These are phyloP conservation scores for Vitellaria paradoxa DNA, from an alignment of 179 eudicot species.

Conservation along the genomic window DNA sequence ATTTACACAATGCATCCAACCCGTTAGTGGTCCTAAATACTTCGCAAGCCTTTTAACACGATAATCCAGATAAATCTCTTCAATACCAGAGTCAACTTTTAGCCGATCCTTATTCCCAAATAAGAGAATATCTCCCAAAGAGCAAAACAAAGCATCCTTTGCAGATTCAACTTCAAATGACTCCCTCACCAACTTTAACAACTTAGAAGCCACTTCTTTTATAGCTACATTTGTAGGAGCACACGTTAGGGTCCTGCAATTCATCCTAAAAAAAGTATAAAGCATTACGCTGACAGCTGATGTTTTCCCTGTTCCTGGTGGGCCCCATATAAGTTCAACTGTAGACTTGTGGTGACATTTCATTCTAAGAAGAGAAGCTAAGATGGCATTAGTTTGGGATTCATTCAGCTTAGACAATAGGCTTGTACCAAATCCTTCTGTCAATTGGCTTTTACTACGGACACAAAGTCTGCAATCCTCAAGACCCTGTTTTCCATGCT, in stretches of 20 bases:
- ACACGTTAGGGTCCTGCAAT: slow-evolving; percentile 34
- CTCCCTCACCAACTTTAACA: slow-evolving; percentile 22
- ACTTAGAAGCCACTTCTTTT: slow-evolving; percentile 36
- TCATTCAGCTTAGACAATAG: slow-evolving; percentile 34
- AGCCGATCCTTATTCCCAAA: slow-evolving; percentile 37
- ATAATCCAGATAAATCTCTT: slow-evolving; percentile 33
- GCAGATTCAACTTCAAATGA: slow-evolving; percentile 15
- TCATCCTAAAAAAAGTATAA: slow-evolving; percentile 27
- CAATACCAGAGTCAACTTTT: slow-evolving; percentile 24
- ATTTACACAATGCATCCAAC: slow-evolving; percentile 37
- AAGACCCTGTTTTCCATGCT: slow-evolving; percentile 22
- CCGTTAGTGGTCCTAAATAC: slow-evolving; percentile 31
- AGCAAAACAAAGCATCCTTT: slow-evolving; percentile 16
- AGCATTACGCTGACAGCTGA: slow-evolving; percentile 33
- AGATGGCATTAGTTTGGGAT: slow-evolving; percentile 49
- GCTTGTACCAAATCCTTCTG: background rate
- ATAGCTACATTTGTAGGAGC: slow-evolving; percentile 51
- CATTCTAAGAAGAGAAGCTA: slow-evolving; percentile 32
- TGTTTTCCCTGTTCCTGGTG: slow-evolving; percentile 71
- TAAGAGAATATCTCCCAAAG: slow-evolving; percentile 36
- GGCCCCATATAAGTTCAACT: slow-evolving; percentile 73
- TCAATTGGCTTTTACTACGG: slow-evolving; percentile 7
- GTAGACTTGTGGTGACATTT: slow-evolving; percentile 38
- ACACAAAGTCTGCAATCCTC: slow-evolving; percentile 25
- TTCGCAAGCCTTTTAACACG: slow-evolving; percentile 32